Conservation (phyloP, 768 basidiomycete species). For the Cyathus striatus region DNA sequence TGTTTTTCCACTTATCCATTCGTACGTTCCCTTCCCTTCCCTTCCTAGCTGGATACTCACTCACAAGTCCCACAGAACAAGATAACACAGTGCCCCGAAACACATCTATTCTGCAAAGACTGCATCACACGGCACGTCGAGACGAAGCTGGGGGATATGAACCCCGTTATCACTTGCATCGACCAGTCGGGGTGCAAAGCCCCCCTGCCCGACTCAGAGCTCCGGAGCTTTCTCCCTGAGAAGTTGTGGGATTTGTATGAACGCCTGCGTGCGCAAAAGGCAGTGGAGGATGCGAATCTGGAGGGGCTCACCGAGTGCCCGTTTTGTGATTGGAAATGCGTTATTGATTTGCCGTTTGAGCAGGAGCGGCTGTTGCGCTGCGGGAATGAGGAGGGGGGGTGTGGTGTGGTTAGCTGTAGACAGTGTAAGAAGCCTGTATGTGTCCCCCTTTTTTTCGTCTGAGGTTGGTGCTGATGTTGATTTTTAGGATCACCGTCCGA, state of each 20-base stretch:
- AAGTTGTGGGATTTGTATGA: slow-evolving; percentile 71
- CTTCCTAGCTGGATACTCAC: slow-evolving; percentile 2
- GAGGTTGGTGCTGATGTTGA: slow-evolving; percentile 4
- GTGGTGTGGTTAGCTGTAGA: slow-evolving; percentile 74
- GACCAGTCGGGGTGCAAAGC: slow-evolving; percentile 70
- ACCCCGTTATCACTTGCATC: slow-evolving; percentile 71
- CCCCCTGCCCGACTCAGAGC: slow-evolving; percentile 63
- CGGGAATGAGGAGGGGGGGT: slow-evolving; percentile 61
- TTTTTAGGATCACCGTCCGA: slow-evolving; percentile 75
- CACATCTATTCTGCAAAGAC: slow-evolving; percentile 77
- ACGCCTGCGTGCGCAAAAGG: slow-evolving; percentile 70
- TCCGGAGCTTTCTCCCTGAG: slow-evolving; percentile 58
- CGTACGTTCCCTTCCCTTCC: slow-evolving; percentile 38
- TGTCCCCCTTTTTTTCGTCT: slow-evolving; percentile 7
- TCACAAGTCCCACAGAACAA: slow-evolving; percentile 47
- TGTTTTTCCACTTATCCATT: slow-evolving; percentile 74
- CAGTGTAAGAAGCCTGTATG: slow-evolving; percentile 69
- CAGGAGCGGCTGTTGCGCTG: slow-evolving; percentile 60
- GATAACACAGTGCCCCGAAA: slow-evolving; percentile 87
- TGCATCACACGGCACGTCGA: slow-evolving; percentile 71
- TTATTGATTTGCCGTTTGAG: slow-evolving; percentile 54
- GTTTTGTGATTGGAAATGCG: slow-evolving; percentile 81
- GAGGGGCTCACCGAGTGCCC: slow-evolving; percentile 88
- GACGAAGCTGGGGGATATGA: slow-evolving; percentile 59
- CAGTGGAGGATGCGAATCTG: slow-evolving; percentile 72